Base-by-base conservation (phyloP, 352 stramenopile species). In the Phytophthora fragariaefolia region DNA sequence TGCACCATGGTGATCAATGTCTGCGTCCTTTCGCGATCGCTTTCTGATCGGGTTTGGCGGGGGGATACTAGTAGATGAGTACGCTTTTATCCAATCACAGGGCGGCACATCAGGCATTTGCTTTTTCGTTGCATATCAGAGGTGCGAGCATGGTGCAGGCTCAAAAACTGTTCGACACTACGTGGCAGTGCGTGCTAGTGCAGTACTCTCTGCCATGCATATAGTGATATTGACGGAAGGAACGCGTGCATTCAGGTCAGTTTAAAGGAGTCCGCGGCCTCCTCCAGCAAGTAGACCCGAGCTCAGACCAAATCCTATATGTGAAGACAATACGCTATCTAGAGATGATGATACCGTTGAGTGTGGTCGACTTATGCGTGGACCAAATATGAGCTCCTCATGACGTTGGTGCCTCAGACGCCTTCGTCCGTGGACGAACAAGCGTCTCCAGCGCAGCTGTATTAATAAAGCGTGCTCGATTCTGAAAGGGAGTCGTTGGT, bases 391-490 rank as follows among this genome's bases (percentile, higher is more conserved):
- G 42, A 66, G 2, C 70, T 74, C 48, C 47, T 60, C 8, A 34
- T 74, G 66, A 58, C 28, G 23, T 56, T 74, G 18, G 34, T 36
- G 15, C 22, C 43, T 8, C 50, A 24, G 15, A 15, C 26, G 3
- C 34, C 32, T 28, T 30, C 34, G 15, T 15, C 66, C 8, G 8
- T 32, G 4, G 66, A 70, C 23, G 22, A n/a, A 4, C 60, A 73
- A 23, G 22, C 40, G 17, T 56, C 71, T 67, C 17, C 71, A 71
- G 43, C 66, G 66, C 24, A 63, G 63, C 4, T 79, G 67, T 34
- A n/a, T n/a, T n/a, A n/a, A n/a, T n/a, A 79, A 76, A 71, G 71
- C 76, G n/a, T 79, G 71, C 40, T 74, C 65, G 26, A 34, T 69
- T n/a, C 49, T 79, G 53, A 63, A 68, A 36, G 58, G 67, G 17